These are phyloP conservation scores for Starmera pachycereana DNA, from an alignment of 805 yeast species.

Conservation along the genomic window DNA sequence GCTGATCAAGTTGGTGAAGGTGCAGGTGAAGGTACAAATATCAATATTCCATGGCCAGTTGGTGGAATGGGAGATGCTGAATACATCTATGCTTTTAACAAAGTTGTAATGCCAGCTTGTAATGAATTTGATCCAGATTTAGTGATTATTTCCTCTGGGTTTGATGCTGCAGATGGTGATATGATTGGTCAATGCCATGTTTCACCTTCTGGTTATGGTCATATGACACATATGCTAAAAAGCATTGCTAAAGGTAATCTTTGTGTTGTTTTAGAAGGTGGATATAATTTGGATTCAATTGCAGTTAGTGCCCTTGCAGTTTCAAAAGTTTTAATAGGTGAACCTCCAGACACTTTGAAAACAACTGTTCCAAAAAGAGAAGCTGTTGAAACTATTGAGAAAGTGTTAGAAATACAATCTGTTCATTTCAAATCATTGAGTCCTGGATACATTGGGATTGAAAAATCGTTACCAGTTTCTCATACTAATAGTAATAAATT, in stretches of 20 bases:
- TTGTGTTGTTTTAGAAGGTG: constrained; percentile 92
- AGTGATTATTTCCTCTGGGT: constrained; percentile 88
- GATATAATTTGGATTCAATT: constrained; percentile 86
- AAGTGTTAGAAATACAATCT: constrained; percentile 72
- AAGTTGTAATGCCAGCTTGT: constrained; percentile 80
- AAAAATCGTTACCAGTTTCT: constrained; percentile 24
- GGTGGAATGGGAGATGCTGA: constrained; percentile 95
- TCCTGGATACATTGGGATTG: constrained; percentile 45
- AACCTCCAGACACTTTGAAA: constrained; percentile 79
- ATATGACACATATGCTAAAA: constrained; percentile 88
- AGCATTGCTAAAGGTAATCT: constrained; percentile 81
- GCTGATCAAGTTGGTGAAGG: constrained; percentile 79
- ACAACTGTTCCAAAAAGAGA: constrained; percentile 60
- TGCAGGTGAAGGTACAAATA: constrained; percentile 74
- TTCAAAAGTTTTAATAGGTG: constrained; percentile 84
- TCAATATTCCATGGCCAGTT: constrained; percentile 89
- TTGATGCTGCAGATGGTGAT: constrained; percentile 98
- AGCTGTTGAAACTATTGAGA: constrained; percentile 70
- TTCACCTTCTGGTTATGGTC: constrained; percentile 91
- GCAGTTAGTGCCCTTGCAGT: constrained; percentile 87
- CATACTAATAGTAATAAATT: constrained; percentile 26
- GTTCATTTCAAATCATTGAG: constrained; percentile 79
- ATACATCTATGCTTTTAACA: constrained; percentile 82
- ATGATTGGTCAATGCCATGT: constrained; percentile 95
- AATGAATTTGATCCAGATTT: constrained; percentile 88